Evolutionary conservation across 1,284 basidiomycete species (phyloP), one percentile per base, ranked within the genome.

Genomic region (Megacollybia platyphylla): DNA sequence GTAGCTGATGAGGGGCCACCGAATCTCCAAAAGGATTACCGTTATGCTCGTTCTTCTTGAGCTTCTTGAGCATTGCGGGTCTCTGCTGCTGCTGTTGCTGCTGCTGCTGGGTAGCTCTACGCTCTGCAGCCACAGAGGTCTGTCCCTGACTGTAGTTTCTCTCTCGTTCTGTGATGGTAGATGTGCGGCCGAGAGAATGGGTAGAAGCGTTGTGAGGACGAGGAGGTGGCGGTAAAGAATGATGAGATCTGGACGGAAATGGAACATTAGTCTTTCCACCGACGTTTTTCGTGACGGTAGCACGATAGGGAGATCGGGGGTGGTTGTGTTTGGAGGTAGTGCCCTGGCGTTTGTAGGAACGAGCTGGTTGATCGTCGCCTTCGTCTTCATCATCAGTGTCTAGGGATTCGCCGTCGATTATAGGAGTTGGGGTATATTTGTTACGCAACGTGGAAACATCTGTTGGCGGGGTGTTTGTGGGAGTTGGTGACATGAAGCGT

Each of bases 401-500:
- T 32, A 76, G 57, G 1, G 77, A 83, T 50, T 85, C 83, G 38
- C 71, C 73, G 50, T 87, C 85, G 26, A 81, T 79, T 47, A 76
- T 74, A 6, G 76, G 76, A 1, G 68, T 66, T 39, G 78, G 72
- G 44, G 64, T 59, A 11, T 46, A 42, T 17, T 50, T 48, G 17
- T 41, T 38, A n/a, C 54, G 51, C 18, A 57, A 57, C 36, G 48
- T 52, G 27, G 51, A 40, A 28, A 52, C 57, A 51, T 51, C 63
- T 36, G 56, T 66, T 39, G 51, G 64, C 28, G 70, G 65, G 39
- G 68, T 68, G 50, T 71, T 65, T 28, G 75, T 71, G 6, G 73
- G 70, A 34, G 71, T 73, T 2, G 85, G 80, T 5, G 85, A 83
- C 63, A 90, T 84, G 67, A 92, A 97, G 42, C 87, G 83, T 18